phyloP scores from a whole-genome alignment of 2,329 filamentous ascomycete species.

The Ambrosiella xylebori region DNA sequence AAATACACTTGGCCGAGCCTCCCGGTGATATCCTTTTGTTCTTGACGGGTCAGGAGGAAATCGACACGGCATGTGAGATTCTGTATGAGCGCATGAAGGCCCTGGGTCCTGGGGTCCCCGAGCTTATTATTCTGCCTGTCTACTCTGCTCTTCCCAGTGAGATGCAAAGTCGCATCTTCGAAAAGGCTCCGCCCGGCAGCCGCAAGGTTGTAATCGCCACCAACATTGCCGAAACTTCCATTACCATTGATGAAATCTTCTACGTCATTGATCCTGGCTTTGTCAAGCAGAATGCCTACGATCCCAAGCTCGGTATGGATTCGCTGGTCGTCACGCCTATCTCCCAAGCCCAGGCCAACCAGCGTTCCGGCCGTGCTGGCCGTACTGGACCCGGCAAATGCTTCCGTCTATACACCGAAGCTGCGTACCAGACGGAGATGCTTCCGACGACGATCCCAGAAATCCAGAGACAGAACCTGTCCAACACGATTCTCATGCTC shows the following conservation, averaged over 20 bases:
- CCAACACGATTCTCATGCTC: constrained; percentile 86
- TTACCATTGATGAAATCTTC: constrained; percentile 95
- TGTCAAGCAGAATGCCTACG: constrained; percentile 93
- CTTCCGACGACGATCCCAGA: constrained; percentile 88
- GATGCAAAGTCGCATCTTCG: constrained; percentile 87
- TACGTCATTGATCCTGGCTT: constrained; percentile 96
- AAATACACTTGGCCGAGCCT: constrained; percentile 88
- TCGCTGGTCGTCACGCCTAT: constrained; percentile 90
- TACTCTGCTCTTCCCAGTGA: constrained; percentile 87
- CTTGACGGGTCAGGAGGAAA: constrained; percentile 93
- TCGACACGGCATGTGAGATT: constrained; percentile 87
- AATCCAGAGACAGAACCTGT: constrained; percentile 86
- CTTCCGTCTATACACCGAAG: constrained; percentile 88
- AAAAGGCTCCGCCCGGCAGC: constrained; percentile 69
- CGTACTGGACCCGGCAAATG: constrained; percentile 92
- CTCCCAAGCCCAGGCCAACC: constrained; percentile 90
- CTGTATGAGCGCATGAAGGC: constrained; percentile 93
- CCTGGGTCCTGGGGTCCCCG: constrained; percentile 73
- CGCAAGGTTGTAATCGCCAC: constrained; percentile 95
- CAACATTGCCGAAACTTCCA: constrained; percentile 94
- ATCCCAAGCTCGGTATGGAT: constrained; percentile 96
- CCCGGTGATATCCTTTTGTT: constrained; percentile 91
- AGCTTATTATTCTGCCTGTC: constrained; percentile 85
- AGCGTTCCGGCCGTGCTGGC: constrained; percentile 80
- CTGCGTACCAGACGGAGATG: constrained; percentile 93